Base-by-base conservation (phyloP, 495 filamentous ascomycete genomes). In the Lentithecium fluviatile region DNA sequence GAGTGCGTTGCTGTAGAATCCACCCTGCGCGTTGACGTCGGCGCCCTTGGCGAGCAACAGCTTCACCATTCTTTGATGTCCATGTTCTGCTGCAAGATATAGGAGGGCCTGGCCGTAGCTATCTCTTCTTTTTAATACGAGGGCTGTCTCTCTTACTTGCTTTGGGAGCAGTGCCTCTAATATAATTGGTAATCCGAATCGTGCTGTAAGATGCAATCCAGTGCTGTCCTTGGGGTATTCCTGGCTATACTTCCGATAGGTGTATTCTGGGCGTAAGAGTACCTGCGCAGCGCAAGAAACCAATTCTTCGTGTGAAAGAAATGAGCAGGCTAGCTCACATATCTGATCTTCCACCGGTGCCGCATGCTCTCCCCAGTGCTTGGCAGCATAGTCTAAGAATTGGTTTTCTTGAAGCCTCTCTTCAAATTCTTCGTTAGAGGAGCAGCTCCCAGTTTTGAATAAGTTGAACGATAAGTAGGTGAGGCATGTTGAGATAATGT, bases 331-430 rank as follows among this genome's bases (percentile, higher is more conserved):
- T 37, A 58, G 40, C 24, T 63, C 47, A 58, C 13, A 66, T 42
- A 63, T 64, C 15, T 61, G 29, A 17, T 67, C 54, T 71, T 68
- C 10, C 40, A 37, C 58, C 55, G 8, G 12, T 34, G 61, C 58
- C 56, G 73, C 71, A 71, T 80, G 76, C 51, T 75, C 7, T 2
- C 75, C 80, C 81, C 78, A 82, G 52, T 79, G 61, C 13, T 42
- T 29, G 17, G 74, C 61, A 1, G 76, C 73, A 55, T 82, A 83
- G 8, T 72, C 50, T 57, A 73, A 74, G 13, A 83, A 68, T 0
- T 29, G 54, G 61, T 79, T 51, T 40, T 61, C 29, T 21, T 46
- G 19, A 0, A 76, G 19, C 34, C 73, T 67, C 5, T 45, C 20
- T 50, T 71, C 43, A 24, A 76, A 67, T 15, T 65, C 70, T 47